Base-by-base conservation (phyloP, 208 protist species). In the Leishmania amazonensis region DNA sequence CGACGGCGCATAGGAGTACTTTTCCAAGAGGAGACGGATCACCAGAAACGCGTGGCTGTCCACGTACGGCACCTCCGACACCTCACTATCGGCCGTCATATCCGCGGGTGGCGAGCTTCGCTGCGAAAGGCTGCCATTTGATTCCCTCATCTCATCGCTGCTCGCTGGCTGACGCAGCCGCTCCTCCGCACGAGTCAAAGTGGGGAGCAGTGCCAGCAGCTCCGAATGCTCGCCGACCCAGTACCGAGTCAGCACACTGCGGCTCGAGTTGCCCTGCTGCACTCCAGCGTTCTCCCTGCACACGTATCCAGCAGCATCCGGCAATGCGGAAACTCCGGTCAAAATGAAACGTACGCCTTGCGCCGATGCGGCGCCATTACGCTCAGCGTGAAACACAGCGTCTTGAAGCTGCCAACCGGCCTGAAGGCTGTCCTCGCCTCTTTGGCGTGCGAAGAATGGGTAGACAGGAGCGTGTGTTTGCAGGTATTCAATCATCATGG, bases 11-110 rank as follows among this genome's bases (percentile, higher is more conserved):
- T 54, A 31, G 1, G n/a, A 53, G 77, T 94, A 92, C 87, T 90
- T 90, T 75, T 85, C 70, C 74, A 94, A 38, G 42, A 94, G 76
- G 57, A 83, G 45, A 45, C 81, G 79, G 2, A 94, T 78, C 64
- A 94, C 77, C 19, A 91, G 71, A 72, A 92, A 92, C 13, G 87
- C 90, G 83, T 92, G 88, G 53, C 83, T 91, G 73, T 94, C 90
- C 40, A 92, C 88, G 62, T 72, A 79, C 38, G 83, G 80, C 24
- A 81, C 57, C 9, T 82, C 81, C 51, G 9, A 31, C 47, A 24
- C 54, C 49, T 74, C 38, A 64, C 54, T 42, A 62, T 53, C 38
- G 51, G 42, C 51, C 45, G 8, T 28, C 21, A 49, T 9, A 71
- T 53, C 9, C 28, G 4, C 21, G 24, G 58, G 15, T 35, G 58